These are phyloP conservation scores for Scheffersomyces segobiensis DNA, from an alignment of 1,139 yeast species.

Conservation along the genomic window DNA sequence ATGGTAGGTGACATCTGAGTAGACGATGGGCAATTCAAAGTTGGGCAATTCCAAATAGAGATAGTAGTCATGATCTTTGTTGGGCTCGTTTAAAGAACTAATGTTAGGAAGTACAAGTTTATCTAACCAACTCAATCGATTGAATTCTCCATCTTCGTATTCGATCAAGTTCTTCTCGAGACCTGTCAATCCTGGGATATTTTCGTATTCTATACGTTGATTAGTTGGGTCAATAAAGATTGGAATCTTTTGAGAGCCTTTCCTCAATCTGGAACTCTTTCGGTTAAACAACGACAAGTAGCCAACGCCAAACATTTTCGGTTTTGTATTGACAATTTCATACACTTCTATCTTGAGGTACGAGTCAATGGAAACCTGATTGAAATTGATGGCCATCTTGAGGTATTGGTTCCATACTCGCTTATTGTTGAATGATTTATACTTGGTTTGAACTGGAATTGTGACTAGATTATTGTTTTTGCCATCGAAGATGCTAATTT, in stretches of 20 bases:
- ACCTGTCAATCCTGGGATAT: conserved; percentile 24
- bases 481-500: conserved; percentile 57
- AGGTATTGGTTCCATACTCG: conserved; percentile 59
- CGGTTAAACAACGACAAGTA: conserved; percentile 59
- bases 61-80: conserved; percentile 34
- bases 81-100: conserved; percentile 16
- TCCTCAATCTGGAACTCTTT: conserved; percentile 28
- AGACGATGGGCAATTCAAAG: conserved; percentile 81
- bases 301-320: conserved; percentile 58
- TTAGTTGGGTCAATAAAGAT: conserved; percentile 12
- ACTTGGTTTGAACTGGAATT: conserved; percentile 65
- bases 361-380: conserved; percentile 65
- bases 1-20: conserved; percentile 52
- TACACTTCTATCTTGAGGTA: conserved; percentile 62
- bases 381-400: conserved; percentile 66
- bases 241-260: conserved; percentile 41
- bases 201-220: conserved; percentile 21
- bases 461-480: conserved; percentile 63
- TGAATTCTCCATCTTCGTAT: conserved; percentile 69
- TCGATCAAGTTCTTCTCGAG: conserved; percentile 58
- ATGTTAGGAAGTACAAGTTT: conserved; percentile 60
- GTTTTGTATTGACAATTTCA: conserved; percentile 60
- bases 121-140: conserved; percentile 75
- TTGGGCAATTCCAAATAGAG: conserved; percentile 71
- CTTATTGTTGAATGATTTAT: conserved; percentile 55